These are phyloP conservation scores for Phaseolus coccineus DNA, from an alignment of 331 rosid genomes.

Conservation along the genomic window DNA sequence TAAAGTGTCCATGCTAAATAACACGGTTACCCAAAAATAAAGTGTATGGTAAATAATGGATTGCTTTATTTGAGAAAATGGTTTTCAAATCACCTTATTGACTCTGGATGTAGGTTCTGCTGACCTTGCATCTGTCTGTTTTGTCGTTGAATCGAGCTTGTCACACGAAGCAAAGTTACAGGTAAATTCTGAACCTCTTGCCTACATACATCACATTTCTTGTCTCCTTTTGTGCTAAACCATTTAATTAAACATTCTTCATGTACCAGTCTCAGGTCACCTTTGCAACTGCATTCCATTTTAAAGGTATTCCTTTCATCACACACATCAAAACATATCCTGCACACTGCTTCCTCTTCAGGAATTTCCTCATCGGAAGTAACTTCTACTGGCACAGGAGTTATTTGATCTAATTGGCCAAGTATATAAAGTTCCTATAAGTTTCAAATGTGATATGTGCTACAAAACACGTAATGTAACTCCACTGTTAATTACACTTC, in stretches of 20 bases:
- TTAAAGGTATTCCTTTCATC: conserved; percentile 90
- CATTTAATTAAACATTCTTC: conserved; percentile 88
- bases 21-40: no score
- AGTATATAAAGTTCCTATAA: conserved; percentile 3
- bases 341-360: conserved; percentile 98
- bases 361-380: conserved; percentile 92
- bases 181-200: conserved; percentile 92
- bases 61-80: conserved; percentile 37
- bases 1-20: no score
- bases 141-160: conserved; percentile 63
- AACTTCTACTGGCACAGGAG: conserved; percentile 66
- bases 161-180: conserved; percentile 84
- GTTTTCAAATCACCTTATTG: conserved; percentile 64
- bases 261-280: conserved; percentile 88
- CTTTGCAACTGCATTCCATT: conserved; percentile 99
- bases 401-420: conserved; percentile 76
- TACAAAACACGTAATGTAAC: conserved; percentile 8
- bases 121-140: conserved; percentile 58
- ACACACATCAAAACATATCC: conserved; percentile 88
- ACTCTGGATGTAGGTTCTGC: conserved; percentile 56
- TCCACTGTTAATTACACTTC: conserved; percentile 7
- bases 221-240: conserved; percentile 88
- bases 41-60: conserved; percentile 15
- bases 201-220: conserved; percentile 86
- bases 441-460: conserved; percentile 28